Evolutionary conservation across 1,284 basidiomycete species (phyloP).

Genomic region (Pisolithus thermaeus): DNA sequence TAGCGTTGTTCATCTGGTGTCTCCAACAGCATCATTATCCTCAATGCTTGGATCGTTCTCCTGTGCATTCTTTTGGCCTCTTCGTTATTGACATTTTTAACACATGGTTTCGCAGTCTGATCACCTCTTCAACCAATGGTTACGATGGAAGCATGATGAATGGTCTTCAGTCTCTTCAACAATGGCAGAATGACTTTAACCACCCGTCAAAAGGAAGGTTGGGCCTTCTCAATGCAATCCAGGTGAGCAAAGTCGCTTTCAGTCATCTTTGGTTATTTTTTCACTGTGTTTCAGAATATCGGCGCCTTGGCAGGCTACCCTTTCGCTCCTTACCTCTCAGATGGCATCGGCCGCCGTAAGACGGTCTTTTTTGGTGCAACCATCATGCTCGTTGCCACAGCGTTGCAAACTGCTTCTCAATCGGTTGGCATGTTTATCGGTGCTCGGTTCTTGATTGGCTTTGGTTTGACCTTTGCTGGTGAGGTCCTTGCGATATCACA

Average conservation of each 20-base stretch:
- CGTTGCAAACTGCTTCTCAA: constrained; percentile 63
- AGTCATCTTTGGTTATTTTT: neutral
- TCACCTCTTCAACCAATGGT: constrained; percentile 72
- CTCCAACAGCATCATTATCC: constrained; percentile 45
- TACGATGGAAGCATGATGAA: constrained; percentile 79
- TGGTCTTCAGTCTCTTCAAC: constrained; percentile 58
- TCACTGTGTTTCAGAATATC: constrained; percentile 46
- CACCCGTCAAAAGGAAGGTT: constrained; percentile 50
- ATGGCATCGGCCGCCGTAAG: constrained; percentile 58
- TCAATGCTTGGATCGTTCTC: constrained; percentile 65
- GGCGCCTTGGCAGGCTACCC: constrained; percentile 61
- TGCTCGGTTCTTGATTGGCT: constrained; percentile 74
- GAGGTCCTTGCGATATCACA: constrained; percentile 11
- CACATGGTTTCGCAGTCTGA: constrained; percentile 40
- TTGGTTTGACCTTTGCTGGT: constrained; percentile 70
- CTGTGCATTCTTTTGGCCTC: constrained; percentile 36
- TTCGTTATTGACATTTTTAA: neutral
- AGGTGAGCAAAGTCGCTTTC: constrained; percentile 36
- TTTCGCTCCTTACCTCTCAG: constrained; percentile 67
- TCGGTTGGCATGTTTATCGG: constrained; percentile 80
- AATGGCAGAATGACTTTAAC: constrained; percentile 58
- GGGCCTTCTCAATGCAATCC: constrained; percentile 73
- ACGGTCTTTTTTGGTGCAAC: constrained; percentile 59
- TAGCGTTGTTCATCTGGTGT: neutral
- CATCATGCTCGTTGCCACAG: constrained; percentile 64